phyloP scores from a whole-genome alignment of 768 basidiomycete genomes.

The Podaxis pistillaris region DNA sequence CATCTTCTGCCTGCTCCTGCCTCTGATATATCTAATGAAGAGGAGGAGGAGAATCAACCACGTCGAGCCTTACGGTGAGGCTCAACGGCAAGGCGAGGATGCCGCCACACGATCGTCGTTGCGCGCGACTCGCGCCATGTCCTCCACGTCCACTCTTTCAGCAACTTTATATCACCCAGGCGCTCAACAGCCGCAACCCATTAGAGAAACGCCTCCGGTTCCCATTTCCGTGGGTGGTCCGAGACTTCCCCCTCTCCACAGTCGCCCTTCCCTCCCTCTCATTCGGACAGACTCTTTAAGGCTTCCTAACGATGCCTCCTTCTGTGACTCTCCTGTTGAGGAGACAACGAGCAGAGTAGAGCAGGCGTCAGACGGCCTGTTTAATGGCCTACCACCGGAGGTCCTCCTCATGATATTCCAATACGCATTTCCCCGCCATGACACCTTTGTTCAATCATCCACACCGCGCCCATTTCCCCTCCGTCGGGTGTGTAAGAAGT shows the following conservation, averaged over 20 bases:
- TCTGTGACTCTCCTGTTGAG: not conserved
- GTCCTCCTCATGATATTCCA: constrained; percentile 1
- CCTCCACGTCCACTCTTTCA: not conserved
- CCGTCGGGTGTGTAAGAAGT: not conserved
- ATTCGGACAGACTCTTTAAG: not conserved
- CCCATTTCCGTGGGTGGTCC: not conserved
- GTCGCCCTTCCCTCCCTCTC: not conserved
- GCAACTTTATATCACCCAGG: not conserved
- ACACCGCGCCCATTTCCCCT: not conserved
- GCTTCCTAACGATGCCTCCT: not conserved
- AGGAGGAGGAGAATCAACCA: not conserved
- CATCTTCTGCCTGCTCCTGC: not conserved
- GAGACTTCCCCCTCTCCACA: not conserved
- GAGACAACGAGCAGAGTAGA: not conserved
- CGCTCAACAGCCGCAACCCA: not conserved
- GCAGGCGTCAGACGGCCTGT: no score
- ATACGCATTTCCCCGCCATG: not conserved
- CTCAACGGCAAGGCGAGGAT: not conserved
- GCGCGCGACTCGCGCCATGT: not conserved
- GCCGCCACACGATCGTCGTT: not conserved
- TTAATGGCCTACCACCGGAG: not conserved
- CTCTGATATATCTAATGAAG: not conserved
- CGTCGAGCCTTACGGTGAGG: not conserved
- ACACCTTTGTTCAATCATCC: not conserved
- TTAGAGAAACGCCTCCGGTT: not conserved